These are phyloP conservation scores for Scutellaria baicalensis DNA, from an alignment of 257 asterid species.

Conservation along the genomic window DNA sequence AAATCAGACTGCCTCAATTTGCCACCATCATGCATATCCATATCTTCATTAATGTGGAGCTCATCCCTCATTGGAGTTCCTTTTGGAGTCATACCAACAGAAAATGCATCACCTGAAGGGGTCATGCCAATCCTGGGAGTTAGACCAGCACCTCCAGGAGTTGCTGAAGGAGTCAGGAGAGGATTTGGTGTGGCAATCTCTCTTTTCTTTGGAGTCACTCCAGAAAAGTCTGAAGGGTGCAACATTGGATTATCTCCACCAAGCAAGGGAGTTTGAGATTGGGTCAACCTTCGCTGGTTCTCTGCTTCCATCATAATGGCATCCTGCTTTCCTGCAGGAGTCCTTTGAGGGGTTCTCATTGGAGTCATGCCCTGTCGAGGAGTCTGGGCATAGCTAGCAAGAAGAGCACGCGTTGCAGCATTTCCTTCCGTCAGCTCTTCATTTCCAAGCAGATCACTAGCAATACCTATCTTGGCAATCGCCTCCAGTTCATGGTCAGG, in stretches of 20 bases:
- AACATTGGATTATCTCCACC: conserved; percentile 95
- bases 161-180: conserved; percentile 85
- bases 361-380: conserved; percentile 95
- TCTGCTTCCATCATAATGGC: conserved; percentile 98
- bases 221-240: conserved; percentile 96
- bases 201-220: conserved; percentile 92
- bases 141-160: conserved; percentile 69
- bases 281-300: conserved; percentile 78
- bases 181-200: conserved; percentile 95
- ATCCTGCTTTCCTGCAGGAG: conserved; percentile 91
- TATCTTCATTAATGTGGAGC: conserved; percentile 75
- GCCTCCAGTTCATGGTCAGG: conserved; percentile 97
- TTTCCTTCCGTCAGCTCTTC: conserved; percentile 87
- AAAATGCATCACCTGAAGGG: conserved; percentile 64
- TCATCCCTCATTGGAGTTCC: conserved; percentile 96
- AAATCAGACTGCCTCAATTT: conserved; percentile 50
- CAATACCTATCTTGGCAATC: conserved; percentile 91
- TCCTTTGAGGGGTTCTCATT: conserved; percentile 81
- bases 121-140: conserved; percentile 91
- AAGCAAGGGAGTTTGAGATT: conserved; percentile 91
- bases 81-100: conserved; percentile 72
- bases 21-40: conserved; percentile 50
- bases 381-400: conserved; percentile 83
- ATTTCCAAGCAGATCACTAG: conserved; percentile 74
- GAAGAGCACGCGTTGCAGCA: conserved; percentile 91